A percentile compares a stretch with the other conserved stretches of the same genome.
These are phyloP conservation scores for Dictyostelium firmibasis DNA, from an alignment of 78 protist species.

Conservation along the genomic window DNA sequence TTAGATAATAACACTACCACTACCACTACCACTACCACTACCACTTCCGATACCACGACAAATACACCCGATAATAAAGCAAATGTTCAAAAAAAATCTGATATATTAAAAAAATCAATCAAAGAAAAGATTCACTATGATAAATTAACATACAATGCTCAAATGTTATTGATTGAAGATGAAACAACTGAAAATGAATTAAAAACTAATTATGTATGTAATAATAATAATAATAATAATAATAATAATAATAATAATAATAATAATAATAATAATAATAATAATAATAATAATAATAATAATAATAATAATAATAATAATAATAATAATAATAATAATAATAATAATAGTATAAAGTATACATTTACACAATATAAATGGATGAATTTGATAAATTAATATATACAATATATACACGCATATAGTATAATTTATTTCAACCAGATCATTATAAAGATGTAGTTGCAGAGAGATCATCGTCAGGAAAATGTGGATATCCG, in stretches of 20 bases:
- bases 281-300: too few species aligned
- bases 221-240: not conserved
- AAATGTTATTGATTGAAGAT: slow-evolving; percentile 19
- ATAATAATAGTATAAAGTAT: not conserved
- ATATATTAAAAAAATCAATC: slow-evolving; percentile 8
- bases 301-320: too few species aligned
- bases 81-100: slow-evolving; percentile 3
- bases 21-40: not conserved
- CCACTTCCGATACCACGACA: not conserved
- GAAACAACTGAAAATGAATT: not conserved
- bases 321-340: not conserved
- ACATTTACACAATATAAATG: too few species aligned
- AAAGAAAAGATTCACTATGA: slow-evolving; percentile 27
- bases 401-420: too few species aligned
- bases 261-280: not conserved
- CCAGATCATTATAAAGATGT: slow-evolving; percentile 51
- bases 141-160: slow-evolving; percentile 40
- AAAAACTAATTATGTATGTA: slow-evolving; percentile 25
- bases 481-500: slow-evolving; percentile 59
- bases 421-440: slow-evolving; percentile 23
- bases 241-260: not conserved
- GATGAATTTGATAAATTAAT: too few species aligned
- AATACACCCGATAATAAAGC: not conserved
- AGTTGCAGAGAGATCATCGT: slow-evolving; percentile 17
- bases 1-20: not conserved